Percentiles rank a stretch among this genome's conserved stretches.
These are phyloP conservation scores for Rhododendron molle DNA, from an alignment of 148 eudicot genomes.

Conservation along the genomic window DNA sequence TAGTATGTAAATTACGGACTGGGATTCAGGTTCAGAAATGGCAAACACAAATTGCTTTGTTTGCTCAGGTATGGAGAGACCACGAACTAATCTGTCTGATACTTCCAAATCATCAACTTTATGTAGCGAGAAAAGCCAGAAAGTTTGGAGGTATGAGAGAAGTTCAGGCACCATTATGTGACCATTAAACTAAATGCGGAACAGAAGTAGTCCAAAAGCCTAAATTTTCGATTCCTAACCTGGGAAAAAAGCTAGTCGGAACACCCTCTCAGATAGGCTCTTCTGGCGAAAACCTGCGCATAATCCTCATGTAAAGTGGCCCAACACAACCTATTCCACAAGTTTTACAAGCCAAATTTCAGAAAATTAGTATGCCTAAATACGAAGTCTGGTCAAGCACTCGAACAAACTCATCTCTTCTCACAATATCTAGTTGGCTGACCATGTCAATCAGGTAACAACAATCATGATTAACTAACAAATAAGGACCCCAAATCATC, in stretches of 20 bases:
- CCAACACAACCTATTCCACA: background rate
- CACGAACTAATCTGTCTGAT: background rate
- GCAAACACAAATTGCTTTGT: slow-evolving; percentile 4
- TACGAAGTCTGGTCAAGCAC: background rate
- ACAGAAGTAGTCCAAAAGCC: background rate
- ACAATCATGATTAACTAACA: background rate
- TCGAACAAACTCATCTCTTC: background rate
- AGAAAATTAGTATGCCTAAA: background rate
- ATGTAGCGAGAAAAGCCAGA: background rate
- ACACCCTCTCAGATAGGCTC: background rate
- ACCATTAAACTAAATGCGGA: background rate
- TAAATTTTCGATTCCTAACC: background rate
- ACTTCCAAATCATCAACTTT: background rate
- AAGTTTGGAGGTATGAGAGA: slow-evolving; percentile 2
- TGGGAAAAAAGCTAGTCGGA: background rate
- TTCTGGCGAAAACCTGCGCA: background rate
- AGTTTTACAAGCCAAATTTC: background rate
- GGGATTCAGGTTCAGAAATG: slow-evolving; percentile 2
- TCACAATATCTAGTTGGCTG: background rate
- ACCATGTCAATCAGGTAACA: background rate
- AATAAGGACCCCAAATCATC: background rate
- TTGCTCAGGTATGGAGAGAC: background rate
- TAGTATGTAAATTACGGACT: background rate
- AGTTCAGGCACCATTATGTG: background rate
- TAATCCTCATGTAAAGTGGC: background rate